phyloP scores from a whole-genome alignment of 1,284 basidiomycete species.

The Microbotryum lychnidis-dioicae region DNA sequence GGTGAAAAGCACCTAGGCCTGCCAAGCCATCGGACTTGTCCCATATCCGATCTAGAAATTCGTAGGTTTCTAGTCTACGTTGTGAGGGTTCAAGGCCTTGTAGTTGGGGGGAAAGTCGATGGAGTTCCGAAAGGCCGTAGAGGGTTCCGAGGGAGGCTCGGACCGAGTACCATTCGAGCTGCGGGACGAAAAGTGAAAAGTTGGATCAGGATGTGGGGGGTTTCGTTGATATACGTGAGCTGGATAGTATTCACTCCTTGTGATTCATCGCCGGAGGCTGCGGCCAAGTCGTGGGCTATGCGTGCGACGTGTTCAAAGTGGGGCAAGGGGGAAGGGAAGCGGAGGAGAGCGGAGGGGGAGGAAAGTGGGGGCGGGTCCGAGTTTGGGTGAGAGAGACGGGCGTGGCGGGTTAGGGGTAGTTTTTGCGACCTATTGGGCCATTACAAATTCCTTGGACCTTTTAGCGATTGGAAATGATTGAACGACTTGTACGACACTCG shows the following conservation, averaged over 20 bases:
- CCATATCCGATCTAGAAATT: slow-evolving; percentile 6
- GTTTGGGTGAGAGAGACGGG: too few species aligned
- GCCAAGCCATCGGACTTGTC: slow-evolving; percentile 5
- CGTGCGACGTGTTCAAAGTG: slow-evolving; percentile 19
- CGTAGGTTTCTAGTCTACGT: slow-evolving; percentile 1
- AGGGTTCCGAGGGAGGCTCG: slow-evolving; percentile 2
- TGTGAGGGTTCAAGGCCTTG: not conserved
- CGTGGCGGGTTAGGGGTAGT: too few species aligned
- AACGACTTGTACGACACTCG: too few species aligned
- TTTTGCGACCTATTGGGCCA: too few species aligned
- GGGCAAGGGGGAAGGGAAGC: slow-evolving; percentile 4
- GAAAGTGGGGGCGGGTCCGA: too few species aligned
- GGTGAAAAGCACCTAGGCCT: slow-evolving; percentile 5
- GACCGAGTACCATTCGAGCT: slow-evolving; percentile 1
- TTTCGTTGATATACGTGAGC: not conserved
- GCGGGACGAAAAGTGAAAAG: not conserved
- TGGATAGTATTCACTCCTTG: slow-evolving; percentile 18
- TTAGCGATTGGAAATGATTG: too few species aligned
- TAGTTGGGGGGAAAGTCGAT: slow-evolving; percentile 12
- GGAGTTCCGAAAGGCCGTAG: slow-evolving; percentile 17
- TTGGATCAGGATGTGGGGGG: too few species aligned
- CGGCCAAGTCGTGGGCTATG: slow-evolving; percentile 27
- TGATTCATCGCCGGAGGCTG: slow-evolving; percentile 13
- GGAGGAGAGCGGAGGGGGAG: slow-evolving; percentile 9
- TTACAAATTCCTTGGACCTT: too few species aligned